Evolutionary conservation across 108 stramenopile species (phyloP), one percentile per base, ranked within the genome.

Genomic region (Conticribra weissflogii): DNA sequence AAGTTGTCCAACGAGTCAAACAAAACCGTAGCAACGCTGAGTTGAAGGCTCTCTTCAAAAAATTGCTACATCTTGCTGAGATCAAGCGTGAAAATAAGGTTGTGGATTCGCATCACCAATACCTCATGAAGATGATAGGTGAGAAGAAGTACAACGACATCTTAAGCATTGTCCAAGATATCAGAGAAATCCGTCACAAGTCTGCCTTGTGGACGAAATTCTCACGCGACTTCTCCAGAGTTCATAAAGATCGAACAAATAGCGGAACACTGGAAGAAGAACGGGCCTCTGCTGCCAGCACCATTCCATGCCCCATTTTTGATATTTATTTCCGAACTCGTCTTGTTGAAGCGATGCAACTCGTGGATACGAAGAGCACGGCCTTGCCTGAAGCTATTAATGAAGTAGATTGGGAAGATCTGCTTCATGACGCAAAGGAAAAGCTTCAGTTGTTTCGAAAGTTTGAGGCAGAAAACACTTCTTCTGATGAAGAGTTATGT

Each of bases 171-270:
- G 27, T 50, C 4, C 48, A 72, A 14, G 54, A 72, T 44, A 56
- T 72, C 36, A 72, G 54, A 22, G 53, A 52, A 3, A 72, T 72
- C 32, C 71, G 71, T 22, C 41, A 55, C 22, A 47, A 22, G 16
- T 72, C 71, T 24, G 54, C 52, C 19, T 21, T 60, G n/a, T 72
- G 71, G 71, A 72, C 71, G 2, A 63, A 72, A 47, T 72, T 61
- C 44, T 63, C 61, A 30, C 27, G 18, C 18, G 45, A 61, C 44
- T 53, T 27, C 29, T 33, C 44, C n/a, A 45, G 19, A 36, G 8
- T 16, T 15, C 31, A 27, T 1, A 1, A 53, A 53, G 52, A 14
- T 30, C 17, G n/a, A 3, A 14, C 32, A 19, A 28, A 31, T 27
- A 21, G 45, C 31, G 66, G 54, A 3, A 22, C 23, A 3, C 34